Evolutionary conservation across 495 filamentous ascomycete genomes (phyloP).

Genomic region (Tuber brumale): DNA sequence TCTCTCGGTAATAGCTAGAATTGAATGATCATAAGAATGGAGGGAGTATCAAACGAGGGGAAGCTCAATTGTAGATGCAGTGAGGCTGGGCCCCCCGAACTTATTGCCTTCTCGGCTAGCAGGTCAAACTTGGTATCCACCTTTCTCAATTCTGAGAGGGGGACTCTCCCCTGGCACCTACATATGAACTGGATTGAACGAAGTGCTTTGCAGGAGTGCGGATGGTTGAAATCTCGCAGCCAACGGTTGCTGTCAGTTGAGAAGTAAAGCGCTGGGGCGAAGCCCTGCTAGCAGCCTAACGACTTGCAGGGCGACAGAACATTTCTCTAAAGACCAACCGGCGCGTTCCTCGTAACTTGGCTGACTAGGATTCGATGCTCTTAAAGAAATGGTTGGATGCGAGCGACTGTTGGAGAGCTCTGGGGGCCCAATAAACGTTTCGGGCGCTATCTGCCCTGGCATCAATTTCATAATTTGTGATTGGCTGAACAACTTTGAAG

Average conservation of each 20-base stretch:
- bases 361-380: not conserved
- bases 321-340: not conserved
- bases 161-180: not conserved
- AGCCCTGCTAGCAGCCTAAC: not conserved
- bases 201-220: not conserved
- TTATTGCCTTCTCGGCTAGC: conserved; percentile 5
- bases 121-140: not conserved
- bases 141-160: not conserved
- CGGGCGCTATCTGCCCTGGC: not conserved
- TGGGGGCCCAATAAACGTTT: not conserved
- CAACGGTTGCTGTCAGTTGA: not conserved
- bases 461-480: not conserved
- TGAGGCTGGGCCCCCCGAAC: not conserved
- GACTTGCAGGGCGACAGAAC: not conserved
- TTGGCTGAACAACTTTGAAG: not conserved
- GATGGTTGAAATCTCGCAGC: not conserved
- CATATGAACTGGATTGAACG: not conserved
- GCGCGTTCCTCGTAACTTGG: not conserved
- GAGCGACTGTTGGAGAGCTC: not conserved
- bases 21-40: not conserved
- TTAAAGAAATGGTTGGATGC: not conserved
- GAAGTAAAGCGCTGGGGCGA: not conserved
- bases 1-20: not conserved
- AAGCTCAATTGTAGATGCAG: not conserved
- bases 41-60: not conserved